Conservation (phyloP, 768 basidiomycete species). For the Tricholoma sp. region DNA sequence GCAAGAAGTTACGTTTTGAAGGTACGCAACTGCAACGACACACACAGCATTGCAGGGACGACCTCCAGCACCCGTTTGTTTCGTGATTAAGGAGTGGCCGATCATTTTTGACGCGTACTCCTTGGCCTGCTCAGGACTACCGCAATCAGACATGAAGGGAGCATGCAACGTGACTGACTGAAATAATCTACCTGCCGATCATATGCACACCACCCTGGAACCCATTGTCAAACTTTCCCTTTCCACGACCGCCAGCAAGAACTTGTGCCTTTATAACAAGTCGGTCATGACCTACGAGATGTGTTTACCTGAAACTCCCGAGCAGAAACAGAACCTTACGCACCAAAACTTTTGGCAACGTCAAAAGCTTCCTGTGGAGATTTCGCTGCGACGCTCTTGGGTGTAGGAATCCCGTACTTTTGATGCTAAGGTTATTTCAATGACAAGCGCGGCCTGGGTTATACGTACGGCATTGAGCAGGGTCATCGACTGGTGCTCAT, state of each 20-base stretch:
- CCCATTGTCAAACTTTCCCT: slow-evolving; percentile 94
- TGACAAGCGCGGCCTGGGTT: background rate
- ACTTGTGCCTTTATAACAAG: slow-evolving; percentile 99
- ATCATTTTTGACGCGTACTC: slow-evolving; percentile 91
- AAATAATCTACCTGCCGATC: slow-evolving; percentile 65
- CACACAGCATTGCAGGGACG: slow-evolving; percentile 92
- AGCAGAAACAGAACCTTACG: slow-evolving; percentile 16
- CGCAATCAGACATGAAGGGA: slow-evolving; percentile 1
- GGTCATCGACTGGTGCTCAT: slow-evolving; percentile 96
- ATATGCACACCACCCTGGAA: slow-evolving; percentile 97
- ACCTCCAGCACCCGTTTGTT: slow-evolving; percentile 92
- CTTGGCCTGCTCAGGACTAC: slow-evolving; percentile 81
- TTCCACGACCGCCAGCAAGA: slow-evolving; percentile 96
- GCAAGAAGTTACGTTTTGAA: background rate
- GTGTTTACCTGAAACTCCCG: slow-evolving; percentile 5
- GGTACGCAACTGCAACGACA: slow-evolving; percentile 11
- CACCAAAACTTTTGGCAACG: slow-evolving; percentile 87
- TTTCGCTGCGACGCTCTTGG: slow-evolving; percentile 84
- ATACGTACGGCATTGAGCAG: slow-evolving; percentile 82
- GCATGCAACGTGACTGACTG: slow-evolving; percentile 1
- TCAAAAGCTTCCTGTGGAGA: slow-evolving; percentile 85
- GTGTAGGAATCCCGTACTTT: slow-evolving; percentile 94
- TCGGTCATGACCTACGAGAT: slow-evolving; percentile 53
- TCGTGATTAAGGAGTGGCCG: slow-evolving; percentile 92
- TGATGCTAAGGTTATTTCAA: background rate